A percentile compares a stretch with the other conserved stretches of the same genome.
Evolutionary conservation across 345 rosid genomes (phyloP).

Genomic region (Eucalyptus pauciflora): DNA sequence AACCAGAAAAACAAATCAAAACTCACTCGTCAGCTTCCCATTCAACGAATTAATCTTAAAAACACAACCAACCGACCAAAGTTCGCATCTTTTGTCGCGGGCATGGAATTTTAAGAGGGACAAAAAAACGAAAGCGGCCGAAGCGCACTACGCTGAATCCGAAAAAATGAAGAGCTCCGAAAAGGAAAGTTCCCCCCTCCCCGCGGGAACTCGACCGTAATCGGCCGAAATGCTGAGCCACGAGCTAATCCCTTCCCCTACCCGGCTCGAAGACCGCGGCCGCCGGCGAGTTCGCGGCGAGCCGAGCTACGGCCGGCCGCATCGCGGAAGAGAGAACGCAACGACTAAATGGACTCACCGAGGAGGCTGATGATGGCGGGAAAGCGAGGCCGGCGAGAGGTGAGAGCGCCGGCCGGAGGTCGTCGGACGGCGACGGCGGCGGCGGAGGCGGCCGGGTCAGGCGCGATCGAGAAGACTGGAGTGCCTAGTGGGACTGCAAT

Average conservation of each 20-base stretch:
- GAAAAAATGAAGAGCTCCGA: neutral
- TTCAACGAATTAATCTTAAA: neutral
- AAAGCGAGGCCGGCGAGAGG: neutral
- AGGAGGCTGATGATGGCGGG: neutral
- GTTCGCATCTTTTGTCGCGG: neutral
- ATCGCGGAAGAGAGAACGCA: neutral
- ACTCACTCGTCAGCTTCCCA: neutral
- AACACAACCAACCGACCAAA: neutral
- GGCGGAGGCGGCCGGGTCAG: neutral
- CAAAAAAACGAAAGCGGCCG: neutral
- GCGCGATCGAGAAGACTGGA: neutral
- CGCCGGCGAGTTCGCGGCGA: neutral
- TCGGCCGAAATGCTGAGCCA: neutral
- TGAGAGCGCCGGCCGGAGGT: neutral
- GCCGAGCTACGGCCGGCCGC: neutral
- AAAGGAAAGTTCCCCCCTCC: neutral
- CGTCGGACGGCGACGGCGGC: neutral
- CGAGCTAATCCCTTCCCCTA: neutral
- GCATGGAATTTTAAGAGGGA: neutral
- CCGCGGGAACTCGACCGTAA: neutral
- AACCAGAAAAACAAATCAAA: neutral
- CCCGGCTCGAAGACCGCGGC: neutral
- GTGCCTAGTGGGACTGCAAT: neutral
- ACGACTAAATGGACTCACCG: neutral
- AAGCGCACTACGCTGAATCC: neutral